phyloP scores from a whole-genome alignment of 495 filamentous ascomycete genomes.

The Podospora appendiculata region DNA sequence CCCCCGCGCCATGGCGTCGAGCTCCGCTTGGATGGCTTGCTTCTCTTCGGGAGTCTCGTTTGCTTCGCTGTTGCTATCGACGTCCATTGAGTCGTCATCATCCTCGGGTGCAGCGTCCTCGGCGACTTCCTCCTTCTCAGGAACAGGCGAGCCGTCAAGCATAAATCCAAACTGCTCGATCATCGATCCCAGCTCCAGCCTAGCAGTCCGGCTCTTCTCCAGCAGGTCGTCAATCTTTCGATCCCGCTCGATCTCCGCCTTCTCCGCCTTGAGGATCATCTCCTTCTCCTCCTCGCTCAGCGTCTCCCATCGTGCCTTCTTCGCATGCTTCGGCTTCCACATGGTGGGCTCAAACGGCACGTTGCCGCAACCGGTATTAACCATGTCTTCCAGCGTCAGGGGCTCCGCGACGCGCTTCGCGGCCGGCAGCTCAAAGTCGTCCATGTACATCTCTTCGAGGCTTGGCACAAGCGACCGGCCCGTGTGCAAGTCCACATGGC shows the following conservation, averaged over 20 bases:
- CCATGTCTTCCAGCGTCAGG: neutral
- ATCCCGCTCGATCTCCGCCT: neutral
- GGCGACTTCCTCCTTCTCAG: too few relatives aligned
- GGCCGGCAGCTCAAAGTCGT: constrained; percentile 24
- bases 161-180: too few relatives aligned
- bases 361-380: constrained; percentile 21
- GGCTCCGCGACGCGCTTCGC: neutral
- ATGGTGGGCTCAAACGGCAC: constrained; percentile 20
- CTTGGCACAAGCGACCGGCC: constrained; percentile 27
- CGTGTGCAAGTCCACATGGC: constrained; percentile 41
- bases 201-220: too few relatives aligned
- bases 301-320: constrained; percentile 23
- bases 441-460: constrained; percentile 38
- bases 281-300: constrained; percentile 17
- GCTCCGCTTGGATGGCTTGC: too few relatives aligned
- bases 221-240: too few relatives aligned
- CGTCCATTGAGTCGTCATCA: too few relatives aligned
- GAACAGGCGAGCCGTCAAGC: too few relatives aligned
- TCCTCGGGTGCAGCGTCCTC: too few relatives aligned
- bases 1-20: too few relatives aligned
- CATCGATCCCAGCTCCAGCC: too few relatives aligned
- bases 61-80: too few relatives aligned
- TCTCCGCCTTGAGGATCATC: constrained; percentile 12
- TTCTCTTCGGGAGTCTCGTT: too few relatives aligned
- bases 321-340: constrained; percentile 27